Conservation (phyloP, 257 asterid genomes). For the Lycium barbarum region DNA sequence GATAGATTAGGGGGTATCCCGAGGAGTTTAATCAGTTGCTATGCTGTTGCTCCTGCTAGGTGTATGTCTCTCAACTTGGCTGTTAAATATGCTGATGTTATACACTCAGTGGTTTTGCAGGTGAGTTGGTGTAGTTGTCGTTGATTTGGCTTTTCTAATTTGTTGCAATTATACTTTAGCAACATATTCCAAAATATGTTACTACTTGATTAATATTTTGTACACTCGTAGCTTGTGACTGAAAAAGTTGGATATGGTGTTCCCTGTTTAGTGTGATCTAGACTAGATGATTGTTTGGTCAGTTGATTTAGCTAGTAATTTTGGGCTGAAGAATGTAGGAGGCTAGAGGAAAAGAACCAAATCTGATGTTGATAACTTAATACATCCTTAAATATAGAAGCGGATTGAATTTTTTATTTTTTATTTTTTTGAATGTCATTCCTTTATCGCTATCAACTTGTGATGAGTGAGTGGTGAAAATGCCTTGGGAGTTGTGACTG, state of each 20-base stretch:
- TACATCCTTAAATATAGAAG: not conserved
- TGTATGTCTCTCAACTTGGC: conserved; percentile 98
- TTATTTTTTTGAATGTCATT: not conserved
- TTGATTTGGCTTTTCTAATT: not conserved
- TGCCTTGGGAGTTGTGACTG: not conserved
- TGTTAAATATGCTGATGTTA: conserved; percentile 87
- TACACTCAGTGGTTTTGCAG: conserved; percentile 85
- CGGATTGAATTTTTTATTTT: not conserved
- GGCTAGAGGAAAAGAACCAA: not conserved
- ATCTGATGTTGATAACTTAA: not conserved
- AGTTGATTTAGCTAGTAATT: conserved; percentile 7
- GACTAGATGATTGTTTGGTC: not conserved
- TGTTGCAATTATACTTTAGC: not conserved
- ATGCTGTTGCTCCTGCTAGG: conserved; percentile 90
- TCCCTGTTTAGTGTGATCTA: not conserved
- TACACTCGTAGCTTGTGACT: conserved; percentile 6
- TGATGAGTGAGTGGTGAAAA: not conserved
- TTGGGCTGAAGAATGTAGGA: not conserved
- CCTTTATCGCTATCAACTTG: not conserved
- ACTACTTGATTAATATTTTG: not conserved
- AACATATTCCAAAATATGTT: not conserved
- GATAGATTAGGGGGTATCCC: conserved; percentile 76
- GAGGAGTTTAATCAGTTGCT: conserved; percentile 68
- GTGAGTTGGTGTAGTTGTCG: conserved; percentile 42
- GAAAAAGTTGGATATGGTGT: conserved; percentile 9